Percentiles rank a stretch among this genome's conserved stretches.
Conservation (phyloP, 176 grass and related monocot genomes). For the Oryza glaberrima region DNA sequence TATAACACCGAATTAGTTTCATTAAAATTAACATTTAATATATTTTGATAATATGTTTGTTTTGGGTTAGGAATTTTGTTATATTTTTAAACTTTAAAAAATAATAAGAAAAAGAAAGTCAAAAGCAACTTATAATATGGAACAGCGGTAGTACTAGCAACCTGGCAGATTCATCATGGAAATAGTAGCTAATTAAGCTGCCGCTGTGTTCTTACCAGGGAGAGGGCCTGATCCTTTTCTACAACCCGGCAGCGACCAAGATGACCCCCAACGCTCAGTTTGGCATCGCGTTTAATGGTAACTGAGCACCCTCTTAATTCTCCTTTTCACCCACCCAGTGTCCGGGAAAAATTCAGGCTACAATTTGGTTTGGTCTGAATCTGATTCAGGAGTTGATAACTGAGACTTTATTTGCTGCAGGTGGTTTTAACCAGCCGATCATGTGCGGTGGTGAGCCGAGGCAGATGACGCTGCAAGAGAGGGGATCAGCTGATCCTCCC, state of each 20-base stretch:
- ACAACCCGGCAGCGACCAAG: constrained; percentile 71
- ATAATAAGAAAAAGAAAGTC: no score
- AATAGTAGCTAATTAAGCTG: neutral
- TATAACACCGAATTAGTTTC: no score
- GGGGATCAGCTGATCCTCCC: constrained; percentile 76
- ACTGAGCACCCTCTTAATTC: neutral
- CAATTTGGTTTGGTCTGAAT: neutral
- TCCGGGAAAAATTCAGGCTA: neutral
- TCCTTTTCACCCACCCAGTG: neutral
- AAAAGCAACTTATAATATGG: no score
- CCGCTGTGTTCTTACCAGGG: constrained; percentile 44
- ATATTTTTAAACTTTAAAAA: no score
- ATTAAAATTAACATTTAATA: no score
- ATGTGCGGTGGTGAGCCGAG: constrained; percentile 93
- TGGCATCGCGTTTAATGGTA: constrained; percentile 89
- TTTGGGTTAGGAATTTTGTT: no score
- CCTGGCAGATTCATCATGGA: neutral
- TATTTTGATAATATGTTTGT: no score
- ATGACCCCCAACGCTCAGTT: constrained; percentile 64
- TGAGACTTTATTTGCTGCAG: constrained; percentile 31
- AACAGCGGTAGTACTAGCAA: neutral
- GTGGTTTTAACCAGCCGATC: constrained; percentile 98
- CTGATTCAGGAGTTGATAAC: neutral
- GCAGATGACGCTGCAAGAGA: constrained; percentile 77
- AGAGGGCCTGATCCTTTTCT: constrained; percentile 84